Base-by-base conservation (phyloP, 169 alveolate genomes). In the Plasmodium relictum region DNA sequence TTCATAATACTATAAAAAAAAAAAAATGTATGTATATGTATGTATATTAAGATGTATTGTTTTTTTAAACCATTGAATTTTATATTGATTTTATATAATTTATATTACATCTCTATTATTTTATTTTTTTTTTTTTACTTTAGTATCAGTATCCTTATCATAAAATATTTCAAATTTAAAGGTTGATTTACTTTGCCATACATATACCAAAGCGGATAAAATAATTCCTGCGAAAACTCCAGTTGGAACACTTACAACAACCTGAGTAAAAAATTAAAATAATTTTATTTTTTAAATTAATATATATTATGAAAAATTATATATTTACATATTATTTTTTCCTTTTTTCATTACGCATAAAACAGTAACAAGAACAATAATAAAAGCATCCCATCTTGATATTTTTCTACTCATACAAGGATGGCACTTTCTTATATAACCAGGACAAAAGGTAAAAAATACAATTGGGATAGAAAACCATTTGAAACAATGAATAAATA, bases 381-480 rank as follows among this genome's bases (percentile, higher is more conserved):
- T 93, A 80, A 94, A 68, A 26, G 97, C 97, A 70, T 95, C 97
- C 66, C 93, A 93, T 45, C 97, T 61, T 22, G 96, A 76, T 72
- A 95, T 94, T 71, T 95, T 95, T 92, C 92, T 88, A 52, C 92
- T 92, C 91, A 95, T 86, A 45, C 94, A 71, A 12, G 96, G 96
- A 62, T 93, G 95, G 65, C 93, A 62, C 44, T 78, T 90, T 58
- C 97, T 86, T 48, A 95, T 87, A 26, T 90, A 54, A 44, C 87
- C 94, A 8, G 97, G 97, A 56, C 94, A 65, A 66, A 94, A 94
- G n/a, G 96, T 91, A 48, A 89, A 89, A 31, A 95, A 72, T 65
- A 95, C 93, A 91, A 95, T 94, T 12, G 96, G 96, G 12, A 95
- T 68, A 16, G 96, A 93, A 87, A 94, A 95, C 97, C 97, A 95